Evolutionary conservation across 176 grass and related monocot genomes (phyloP).

Genomic region (Hordeum marinum): DNA sequence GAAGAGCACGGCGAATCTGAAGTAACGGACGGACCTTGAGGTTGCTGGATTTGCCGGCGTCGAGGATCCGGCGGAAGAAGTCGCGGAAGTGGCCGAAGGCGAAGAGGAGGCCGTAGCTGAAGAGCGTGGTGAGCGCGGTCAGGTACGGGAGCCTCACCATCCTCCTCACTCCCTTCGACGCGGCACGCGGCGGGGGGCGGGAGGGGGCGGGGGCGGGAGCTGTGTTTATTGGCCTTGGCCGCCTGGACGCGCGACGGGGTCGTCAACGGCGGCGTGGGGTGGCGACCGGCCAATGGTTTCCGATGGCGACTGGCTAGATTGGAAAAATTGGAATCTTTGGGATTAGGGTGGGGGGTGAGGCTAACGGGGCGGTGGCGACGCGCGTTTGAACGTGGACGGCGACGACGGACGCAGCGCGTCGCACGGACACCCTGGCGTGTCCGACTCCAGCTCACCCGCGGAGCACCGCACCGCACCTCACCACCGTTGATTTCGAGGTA

Average conservation of each 20-base stretch:
- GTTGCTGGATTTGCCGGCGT: conserved; percentile 62
- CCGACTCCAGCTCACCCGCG: background rate
- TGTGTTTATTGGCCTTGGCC: background rate
- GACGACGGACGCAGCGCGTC: background rate
- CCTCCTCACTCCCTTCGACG: background rate
- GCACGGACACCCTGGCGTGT: background rate
- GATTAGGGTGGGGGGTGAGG: background rate
- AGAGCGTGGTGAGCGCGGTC: conserved; percentile 68
- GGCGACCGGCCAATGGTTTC: background rate
- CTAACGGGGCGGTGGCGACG: background rate
- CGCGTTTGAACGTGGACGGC: conserved; percentile 6
- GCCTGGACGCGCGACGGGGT: background rate
- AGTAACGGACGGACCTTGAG: conserved; percentile 44
- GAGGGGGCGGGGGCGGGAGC: background rate
- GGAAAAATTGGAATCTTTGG: background rate
- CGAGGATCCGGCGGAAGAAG: conserved; percentile 70
- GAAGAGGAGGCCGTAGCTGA: conserved; percentile 92
- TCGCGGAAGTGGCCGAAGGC: conserved; percentile 83
- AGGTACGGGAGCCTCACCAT: conserved; percentile 79
- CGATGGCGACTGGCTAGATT: background rate
- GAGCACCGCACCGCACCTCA: background rate
- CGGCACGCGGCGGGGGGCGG: background rate
- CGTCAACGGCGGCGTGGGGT: background rate
- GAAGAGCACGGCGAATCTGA: background rate
- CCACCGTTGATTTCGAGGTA: background rate